Percentiles rank a stretch among this genome's conserved stretches.
Conservation (phyloP, 306 rosid genomes). For the Sechiopsis laciniata region DNA sequence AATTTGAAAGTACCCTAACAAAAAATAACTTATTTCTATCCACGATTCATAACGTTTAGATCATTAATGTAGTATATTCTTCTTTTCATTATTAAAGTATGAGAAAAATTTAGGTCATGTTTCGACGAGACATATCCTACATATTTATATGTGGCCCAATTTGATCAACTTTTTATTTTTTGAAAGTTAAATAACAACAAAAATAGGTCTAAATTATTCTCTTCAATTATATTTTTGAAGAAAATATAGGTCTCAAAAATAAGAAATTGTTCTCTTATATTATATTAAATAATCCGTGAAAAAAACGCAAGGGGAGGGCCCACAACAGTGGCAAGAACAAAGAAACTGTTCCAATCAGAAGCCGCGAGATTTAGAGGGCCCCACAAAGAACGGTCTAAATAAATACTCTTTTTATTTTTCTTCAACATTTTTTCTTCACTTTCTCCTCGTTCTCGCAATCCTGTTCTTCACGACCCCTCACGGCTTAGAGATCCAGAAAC, state of each 20-base stretch:
- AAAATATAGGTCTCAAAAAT: no score
- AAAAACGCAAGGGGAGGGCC: constrained; percentile 19
- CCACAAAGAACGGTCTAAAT: constrained; percentile 13
- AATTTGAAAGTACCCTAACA: no score
- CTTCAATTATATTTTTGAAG: not conserved
- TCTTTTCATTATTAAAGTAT: no score
- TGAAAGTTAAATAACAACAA: no score
- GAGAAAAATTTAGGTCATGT: no score
- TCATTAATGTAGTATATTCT: no score
- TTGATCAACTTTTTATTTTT: no score
- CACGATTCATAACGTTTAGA: no score
- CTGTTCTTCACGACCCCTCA: not conserved
- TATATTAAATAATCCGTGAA: not conserved
- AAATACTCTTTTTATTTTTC: not conserved
- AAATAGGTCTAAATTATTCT: no score
- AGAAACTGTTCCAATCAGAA: constrained; percentile 20
- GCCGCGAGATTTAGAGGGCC: constrained; percentile 11
- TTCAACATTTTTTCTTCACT: not conserved
- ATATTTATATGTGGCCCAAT: no score
- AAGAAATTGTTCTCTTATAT: not conserved
- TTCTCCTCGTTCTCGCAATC: not conserved
- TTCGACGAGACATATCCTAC: no score
- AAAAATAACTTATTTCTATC: no score
- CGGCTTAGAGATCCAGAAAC: constrained; percentile 15
- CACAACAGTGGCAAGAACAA: constrained; percentile 17